Evolutionary conservation across 495 filamentous ascomycete species (phyloP).

Genomic region (Penicillium chermesinum): DNA sequence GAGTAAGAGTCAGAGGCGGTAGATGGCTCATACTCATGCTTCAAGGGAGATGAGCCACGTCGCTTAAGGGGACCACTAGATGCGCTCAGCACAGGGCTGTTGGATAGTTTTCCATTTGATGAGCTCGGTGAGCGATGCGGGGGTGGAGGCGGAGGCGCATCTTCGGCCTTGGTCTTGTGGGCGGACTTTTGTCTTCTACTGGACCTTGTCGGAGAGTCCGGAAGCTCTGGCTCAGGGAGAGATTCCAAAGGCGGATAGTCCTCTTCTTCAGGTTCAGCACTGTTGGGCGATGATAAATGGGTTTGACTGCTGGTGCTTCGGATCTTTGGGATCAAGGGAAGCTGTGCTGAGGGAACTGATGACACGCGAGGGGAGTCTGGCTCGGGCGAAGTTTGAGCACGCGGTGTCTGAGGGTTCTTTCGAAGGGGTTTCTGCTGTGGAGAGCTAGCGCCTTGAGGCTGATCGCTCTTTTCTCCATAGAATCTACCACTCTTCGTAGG

Average conservation of each 20-base stretch:
- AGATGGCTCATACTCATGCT: constrained; percentile 96
- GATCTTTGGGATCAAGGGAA: constrained; percentile 55
- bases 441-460: constrained; percentile 5
- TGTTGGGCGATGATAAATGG: constrained; percentile 24
- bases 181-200: constrained; percentile 28
- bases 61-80: constrained; percentile 48
- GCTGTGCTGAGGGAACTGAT: constrained; percentile 51
- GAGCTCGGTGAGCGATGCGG: constrained; percentile 47
- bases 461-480: constrained; percentile 19
- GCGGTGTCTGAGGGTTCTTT: constrained; percentile 21
- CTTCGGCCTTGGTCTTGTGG: constrained; percentile 31
- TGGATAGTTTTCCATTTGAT: constrained; percentile 44
- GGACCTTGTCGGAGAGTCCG: constrained; percentile 34
- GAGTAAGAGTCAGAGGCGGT: constrained; percentile 59
- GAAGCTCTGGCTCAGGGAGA: constrained; percentile 15
- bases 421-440: constrained; percentile 14
- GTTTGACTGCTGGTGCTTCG: constrained; percentile 39
- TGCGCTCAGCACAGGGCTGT: constrained; percentile 46
- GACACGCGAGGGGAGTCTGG: constrained; percentile 44
- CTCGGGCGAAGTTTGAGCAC: constrained; percentile 18
- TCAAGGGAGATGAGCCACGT: constrained; percentile 86
- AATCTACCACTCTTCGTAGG: constrained; percentile 7
- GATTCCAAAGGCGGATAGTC: constrained; percentile 31
- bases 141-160: constrained; percentile 46
- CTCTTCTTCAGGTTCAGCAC: constrained; percentile 23